Evolutionary conservation across 1,284 basidiomycete genomes (phyloP), one percentile per base, ranked within the genome.

Genomic region (Tetrapyrgos nigripes): DNA sequence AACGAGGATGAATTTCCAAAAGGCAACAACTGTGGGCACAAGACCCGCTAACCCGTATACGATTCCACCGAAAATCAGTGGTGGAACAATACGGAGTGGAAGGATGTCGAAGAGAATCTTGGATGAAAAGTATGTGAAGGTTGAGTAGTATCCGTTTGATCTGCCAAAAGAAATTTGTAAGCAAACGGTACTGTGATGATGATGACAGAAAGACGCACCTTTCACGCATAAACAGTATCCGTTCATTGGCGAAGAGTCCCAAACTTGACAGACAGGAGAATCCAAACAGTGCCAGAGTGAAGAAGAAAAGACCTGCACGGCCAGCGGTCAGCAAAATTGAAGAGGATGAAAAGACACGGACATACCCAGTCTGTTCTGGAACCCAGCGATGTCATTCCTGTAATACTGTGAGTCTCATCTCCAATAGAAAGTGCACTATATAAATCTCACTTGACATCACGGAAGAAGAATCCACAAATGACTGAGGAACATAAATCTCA

Each of bases 1-100:
- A 2, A 89, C 92, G 64, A 99, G 87, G 77, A 98, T 89, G 79
- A 98, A 98, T 77, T 97, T 97, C 96, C 97, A 98, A 81, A 98
- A 98, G 17, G 86, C 88, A 0, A 86, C 80, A 4, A 98, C 90
- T 5, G 88, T 91, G 1, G 94, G 92, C 14, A 98, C 96, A 43
- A 99, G 87, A 8, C 97, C 97, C 3, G 98, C 94, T 6, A 97
- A 85, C 9, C 92, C 83, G 70, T 99, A 99, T 4, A 97, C 90
- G 68, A 98, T 97, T 10, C 93, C 92, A 26, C 96, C 96, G 62
- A 97, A 95, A 65, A 98, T 84, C 65, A 98, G 86, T 0, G 97
- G 96, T 10, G 97, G 97, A 10, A 98, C 92, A 19, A 99, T 86
- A 19, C 97, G 89, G 21, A 99, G 82, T 0, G 97, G 97, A 8